These are phyloP conservation scores for Suhomyces canberraensis DNA, from an alignment of 805 yeast species.

Conservation along the genomic window DNA sequence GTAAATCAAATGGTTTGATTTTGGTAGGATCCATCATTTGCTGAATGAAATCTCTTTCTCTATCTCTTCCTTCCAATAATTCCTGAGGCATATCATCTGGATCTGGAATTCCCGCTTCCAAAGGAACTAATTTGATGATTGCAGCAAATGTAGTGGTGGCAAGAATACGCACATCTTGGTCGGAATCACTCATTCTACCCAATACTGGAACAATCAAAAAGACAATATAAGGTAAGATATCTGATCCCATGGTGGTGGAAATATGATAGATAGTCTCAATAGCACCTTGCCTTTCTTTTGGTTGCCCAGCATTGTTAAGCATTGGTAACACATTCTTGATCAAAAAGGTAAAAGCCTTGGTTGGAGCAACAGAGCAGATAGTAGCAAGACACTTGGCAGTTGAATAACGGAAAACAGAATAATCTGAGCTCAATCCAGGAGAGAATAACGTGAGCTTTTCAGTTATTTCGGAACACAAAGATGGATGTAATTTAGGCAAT, in stretches of 20 bases:
- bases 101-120: conserved; percentile 96
- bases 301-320: conserved; percentile 69
- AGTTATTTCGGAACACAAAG: conserved; percentile 49
- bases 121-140: conserved; percentile 89
- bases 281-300: conserved; percentile 84
- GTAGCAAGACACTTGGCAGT: conserved; percentile 87
- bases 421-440: conserved; percentile 61
- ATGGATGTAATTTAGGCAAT: conserved; percentile 54
- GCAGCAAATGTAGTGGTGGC: conserved; percentile 97
- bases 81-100: conserved; percentile 88
- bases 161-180: conserved; percentile 78
- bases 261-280: conserved; percentile 88
- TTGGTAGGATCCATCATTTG: conserved; percentile 98
- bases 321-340: conserved; percentile 79
- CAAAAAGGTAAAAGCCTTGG: conserved; percentile 69
- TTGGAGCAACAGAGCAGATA: conserved; percentile 65
- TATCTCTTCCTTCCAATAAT: conserved; percentile 81
- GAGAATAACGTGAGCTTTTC: conserved; percentile 41
- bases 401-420: conserved; percentile 82
- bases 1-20: conserved; percentile 81
- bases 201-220: conserved; percentile 93
- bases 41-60: conserved; percentile 88
- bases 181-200: conserved; percentile 97
- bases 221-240: conserved; percentile 89
- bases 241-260: conserved; percentile 79